phyloP scores from a whole-genome alignment of 805 yeast genomes.

The Zygosaccharomyces pseudorouxii region DNA sequence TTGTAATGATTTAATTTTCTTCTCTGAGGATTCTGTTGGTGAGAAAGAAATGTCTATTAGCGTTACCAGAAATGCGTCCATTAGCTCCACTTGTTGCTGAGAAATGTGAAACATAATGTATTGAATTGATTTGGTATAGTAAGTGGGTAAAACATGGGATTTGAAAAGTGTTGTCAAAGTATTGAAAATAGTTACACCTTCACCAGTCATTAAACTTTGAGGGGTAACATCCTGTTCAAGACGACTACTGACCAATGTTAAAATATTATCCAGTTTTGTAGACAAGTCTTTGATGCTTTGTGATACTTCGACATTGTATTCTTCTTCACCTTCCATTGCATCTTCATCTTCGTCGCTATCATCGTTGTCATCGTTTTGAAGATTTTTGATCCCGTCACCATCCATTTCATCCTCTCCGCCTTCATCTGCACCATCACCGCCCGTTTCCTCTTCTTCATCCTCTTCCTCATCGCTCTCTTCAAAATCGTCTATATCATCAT shows the following conservation, averaged over 20 bases:
- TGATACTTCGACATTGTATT: slow-evolving; percentile 44
- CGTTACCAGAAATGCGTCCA: slow-evolving; percentile 78
- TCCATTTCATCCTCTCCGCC: slow-evolving; percentile 35
- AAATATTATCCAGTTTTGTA: slow-evolving; percentile 65
- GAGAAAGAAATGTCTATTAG: slow-evolving; percentile 80
- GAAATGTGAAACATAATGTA: slow-evolving; percentile 75
- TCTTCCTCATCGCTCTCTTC: slow-evolving; percentile 41
- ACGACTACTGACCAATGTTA: slow-evolving; percentile 51
- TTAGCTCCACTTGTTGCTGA: slow-evolving; percentile 74
- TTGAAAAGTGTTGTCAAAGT: slow-evolving; percentile 73
- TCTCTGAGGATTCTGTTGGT: slow-evolving; percentile 61
- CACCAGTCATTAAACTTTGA: slow-evolving; percentile 52
- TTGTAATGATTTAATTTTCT: slow-evolving; percentile 84
- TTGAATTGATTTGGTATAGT: slow-evolving; percentile 83
- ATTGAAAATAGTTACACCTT: slow-evolving; percentile 64
- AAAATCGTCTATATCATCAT: slow-evolving; percentile 64
- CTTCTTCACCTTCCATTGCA: slow-evolving; percentile 40
- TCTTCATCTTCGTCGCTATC: slow-evolving; percentile 31
- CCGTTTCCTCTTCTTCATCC: slow-evolving; percentile 33
- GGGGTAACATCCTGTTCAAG: slow-evolving; percentile 47
- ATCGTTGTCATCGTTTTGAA: slow-evolving; percentile 28
- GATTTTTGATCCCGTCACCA: no score
- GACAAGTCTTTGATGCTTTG: slow-evolving; percentile 50
- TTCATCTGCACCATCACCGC: slow-evolving; percentile 30
- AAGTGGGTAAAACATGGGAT: slow-evolving; percentile 83